Evolutionary conservation across 1,139 yeast species (phyloP).

Genomic region (Pichia cactophila): DNA sequence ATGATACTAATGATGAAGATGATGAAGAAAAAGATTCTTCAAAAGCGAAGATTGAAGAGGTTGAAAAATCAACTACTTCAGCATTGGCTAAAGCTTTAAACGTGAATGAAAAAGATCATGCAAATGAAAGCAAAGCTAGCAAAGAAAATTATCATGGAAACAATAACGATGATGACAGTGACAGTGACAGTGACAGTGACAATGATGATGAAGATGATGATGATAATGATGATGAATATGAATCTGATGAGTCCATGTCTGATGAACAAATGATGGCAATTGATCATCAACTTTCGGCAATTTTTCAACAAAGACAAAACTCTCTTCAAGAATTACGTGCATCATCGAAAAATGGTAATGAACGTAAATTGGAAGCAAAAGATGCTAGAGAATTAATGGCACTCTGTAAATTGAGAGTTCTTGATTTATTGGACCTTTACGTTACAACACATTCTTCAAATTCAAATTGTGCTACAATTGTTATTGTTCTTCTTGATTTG

Average conservation of each 20-base stretch:
- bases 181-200: constrained; percentile 31
- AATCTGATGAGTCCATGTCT: constrained; percentile 70
- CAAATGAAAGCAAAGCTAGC: constrained; percentile 33
- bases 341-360: constrained; percentile 45
- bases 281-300: constrained; percentile 75
- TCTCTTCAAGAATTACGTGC: constrained; percentile 38
- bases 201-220: constrained; percentile 19
- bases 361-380: constrained; percentile 59
- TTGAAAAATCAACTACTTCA: constrained; percentile 61
- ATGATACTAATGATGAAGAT: constrained; percentile 22
- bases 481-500: constrained; percentile 47
- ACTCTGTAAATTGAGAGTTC: constrained; percentile 67
- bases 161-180: constrained; percentile 32
- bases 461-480: constrained; percentile 6
- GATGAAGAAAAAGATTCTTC: constrained; percentile 32
- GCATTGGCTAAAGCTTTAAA: constrained; percentile 69
- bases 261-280: constrained; percentile 97
- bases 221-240: constrained; percentile 29
- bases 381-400: constrained; percentile 77
- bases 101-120: constrained; percentile 32
- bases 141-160: constrained; percentile 29
- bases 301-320: constrained; percentile 73
- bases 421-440: constrained; percentile 68
- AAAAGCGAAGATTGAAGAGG: constrained; percentile 38
- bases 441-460: constrained; percentile 36